Evolutionary conservation across 371 early-diverging fungal genomes (phyloP).

Genomic region (Cokeromyces recurvatus): DNA sequence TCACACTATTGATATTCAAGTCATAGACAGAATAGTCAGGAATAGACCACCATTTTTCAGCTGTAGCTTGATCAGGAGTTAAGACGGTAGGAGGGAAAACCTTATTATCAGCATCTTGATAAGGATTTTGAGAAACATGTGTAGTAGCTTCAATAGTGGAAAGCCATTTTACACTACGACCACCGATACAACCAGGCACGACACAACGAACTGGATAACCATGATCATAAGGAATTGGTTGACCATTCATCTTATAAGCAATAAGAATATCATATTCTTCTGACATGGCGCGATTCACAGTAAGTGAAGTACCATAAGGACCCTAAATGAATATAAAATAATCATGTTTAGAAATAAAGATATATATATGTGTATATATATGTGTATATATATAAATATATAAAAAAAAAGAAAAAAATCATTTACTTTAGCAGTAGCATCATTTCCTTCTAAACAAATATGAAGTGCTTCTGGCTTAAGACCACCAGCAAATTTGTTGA

Average conservation of each 20-base stretch:
- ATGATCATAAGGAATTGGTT: slow-evolving; percentile 67
- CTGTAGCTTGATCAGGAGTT: slow-evolving; percentile 40
- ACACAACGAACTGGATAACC: slow-evolving; percentile 81
- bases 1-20: slow-evolving; percentile 58
- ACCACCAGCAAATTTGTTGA: slow-evolving; percentile 48
- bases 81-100: slow-evolving; percentile 67
- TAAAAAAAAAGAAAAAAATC: no score
- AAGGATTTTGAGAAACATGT: slow-evolving; percentile 61
- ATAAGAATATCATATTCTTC: slow-evolving; percentile 73
- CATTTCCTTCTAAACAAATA: slow-evolving; percentile 67
- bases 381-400: no score
- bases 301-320: slow-evolving; percentile 76
- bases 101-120: slow-evolving; percentile 81
- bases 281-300: slow-evolving; percentile 65
- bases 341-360: no score
- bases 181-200: slow-evolving; percentile 86
- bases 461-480: slow-evolving; percentile 47
- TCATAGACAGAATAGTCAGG: slow-evolving; percentile 70
- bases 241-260: slow-evolving; percentile 88
- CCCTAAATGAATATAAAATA: no score
- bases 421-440: slow-evolving; percentile 49
- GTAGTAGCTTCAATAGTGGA: slow-evolving; percentile 55
- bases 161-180: slow-evolving; percentile 82
- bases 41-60: slow-evolving; percentile 52
- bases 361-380: no score